Evolutionary conservation across 495 filamentous ascomycete genomes (phyloP).

Genomic region (Penicillium steckii): DNA sequence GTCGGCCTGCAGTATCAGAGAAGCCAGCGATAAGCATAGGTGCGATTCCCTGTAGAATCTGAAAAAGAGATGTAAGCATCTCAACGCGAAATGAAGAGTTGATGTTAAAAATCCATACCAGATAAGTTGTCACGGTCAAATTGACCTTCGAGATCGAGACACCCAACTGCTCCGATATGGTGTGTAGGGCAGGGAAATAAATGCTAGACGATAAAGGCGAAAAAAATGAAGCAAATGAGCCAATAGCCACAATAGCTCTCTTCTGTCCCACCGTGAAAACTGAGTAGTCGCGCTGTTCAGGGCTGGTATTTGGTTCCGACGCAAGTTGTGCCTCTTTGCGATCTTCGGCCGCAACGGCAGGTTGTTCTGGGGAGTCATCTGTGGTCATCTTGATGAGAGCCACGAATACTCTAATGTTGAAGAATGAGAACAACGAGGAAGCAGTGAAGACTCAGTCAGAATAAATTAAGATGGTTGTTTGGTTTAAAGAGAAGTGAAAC

Average conservation of each 20-base stretch:
- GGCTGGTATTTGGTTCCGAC: neutral
- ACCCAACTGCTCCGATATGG: constrained; percentile 31
- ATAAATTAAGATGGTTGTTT: too few species aligned
- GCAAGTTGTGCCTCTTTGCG: neutral
- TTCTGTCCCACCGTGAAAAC: constrained; percentile 14
- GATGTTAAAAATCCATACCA: constrained; percentile 18
- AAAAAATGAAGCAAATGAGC: constrained; percentile 27
- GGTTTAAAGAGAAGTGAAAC: too few species aligned
- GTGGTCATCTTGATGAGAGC: neutral
- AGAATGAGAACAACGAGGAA: neutral
- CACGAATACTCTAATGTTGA: neutral
- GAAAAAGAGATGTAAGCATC: neutral
- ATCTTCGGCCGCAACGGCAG: neutral
- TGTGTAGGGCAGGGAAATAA: constrained; percentile 43
- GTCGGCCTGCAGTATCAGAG: constrained; percentile 37
- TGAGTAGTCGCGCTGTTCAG: constrained; percentile 4
- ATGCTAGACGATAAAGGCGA: constrained; percentile 45
- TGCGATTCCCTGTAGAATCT: constrained; percentile 47
- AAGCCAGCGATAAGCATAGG: constrained; percentile 41
- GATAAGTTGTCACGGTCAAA: constrained; percentile 45
- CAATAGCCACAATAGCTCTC: constrained; percentile 11
- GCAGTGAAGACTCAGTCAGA: neutral
- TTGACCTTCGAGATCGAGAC: constrained; percentile 40
- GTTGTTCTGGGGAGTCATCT: neutral
- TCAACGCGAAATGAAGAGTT: too few species aligned